Conservation (phyloP, 2,329 filamentous ascomycete genomes). For the Spiromastix sp. region DNA sequence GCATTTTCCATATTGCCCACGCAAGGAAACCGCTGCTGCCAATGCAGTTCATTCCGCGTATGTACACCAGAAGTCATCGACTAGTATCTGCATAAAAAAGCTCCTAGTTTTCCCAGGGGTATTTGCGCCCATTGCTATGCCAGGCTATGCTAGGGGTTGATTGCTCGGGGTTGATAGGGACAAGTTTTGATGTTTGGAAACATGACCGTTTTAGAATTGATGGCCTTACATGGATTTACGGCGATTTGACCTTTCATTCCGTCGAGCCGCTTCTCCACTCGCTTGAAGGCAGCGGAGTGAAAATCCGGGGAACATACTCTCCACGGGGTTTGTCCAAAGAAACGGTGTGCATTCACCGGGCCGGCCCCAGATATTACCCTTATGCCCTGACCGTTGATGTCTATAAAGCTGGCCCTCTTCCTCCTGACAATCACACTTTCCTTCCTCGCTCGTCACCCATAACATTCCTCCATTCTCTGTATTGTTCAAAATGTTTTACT, state of each 20-base stretch:
- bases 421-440: background rate
- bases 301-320: background rate
- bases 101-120: too few relatives aligned
- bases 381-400: background rate
- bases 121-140: too few relatives aligned
- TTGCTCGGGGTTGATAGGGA: too few relatives aligned
- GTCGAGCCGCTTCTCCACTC: background rate
- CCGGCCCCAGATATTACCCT: background rate
- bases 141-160: too few relatives aligned
- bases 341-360: background rate
- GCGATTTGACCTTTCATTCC: background rate
- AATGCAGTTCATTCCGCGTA: too few relatives aligned
- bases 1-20: too few relatives aligned
- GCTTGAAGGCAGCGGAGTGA: background rate
- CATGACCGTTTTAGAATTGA: background rate
- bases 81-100: too few relatives aligned
- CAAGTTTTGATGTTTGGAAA: background rate
- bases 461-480: background rate
- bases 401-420: slow-evolving; percentile 1
- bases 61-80: too few relatives aligned
- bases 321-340: background rate
- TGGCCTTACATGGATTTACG: slow-evolving; percentile 2
- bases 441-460: background rate
- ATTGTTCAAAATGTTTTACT: slow-evolving; percentile 1
- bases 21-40: too few relatives aligned